Conservation (phyloP, 73 alveolate genomes). For the Symbiodinium natans region DNA sequence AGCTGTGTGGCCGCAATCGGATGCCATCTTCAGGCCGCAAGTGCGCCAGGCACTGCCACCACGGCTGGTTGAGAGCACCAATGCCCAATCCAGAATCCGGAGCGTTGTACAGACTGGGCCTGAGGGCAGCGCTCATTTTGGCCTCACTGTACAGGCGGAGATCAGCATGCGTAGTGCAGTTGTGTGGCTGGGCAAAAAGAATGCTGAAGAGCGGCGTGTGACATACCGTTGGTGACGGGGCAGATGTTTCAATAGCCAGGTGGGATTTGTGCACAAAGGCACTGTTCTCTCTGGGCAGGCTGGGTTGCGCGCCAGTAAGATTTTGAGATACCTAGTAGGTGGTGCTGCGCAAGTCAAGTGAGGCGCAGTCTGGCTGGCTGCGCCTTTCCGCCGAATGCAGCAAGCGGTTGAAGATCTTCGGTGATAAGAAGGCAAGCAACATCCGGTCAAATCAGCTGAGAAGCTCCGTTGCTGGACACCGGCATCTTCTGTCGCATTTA, state of each 20-base stretch:
- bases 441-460: background rate
- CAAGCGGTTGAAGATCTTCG: background rate
- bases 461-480: background rate
- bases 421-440: background rate
- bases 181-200: background rate
- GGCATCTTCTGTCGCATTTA: background rate
- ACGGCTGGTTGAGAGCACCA: background rate
- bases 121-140: background rate
- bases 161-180: background rate
- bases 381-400: background rate
- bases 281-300: slow-evolving; percentile 65
- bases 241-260: slow-evolving; percentile 34
- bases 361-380: background rate
- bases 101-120: no score
- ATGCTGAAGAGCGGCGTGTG: background rate
- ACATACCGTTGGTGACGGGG: no score
- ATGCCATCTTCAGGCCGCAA: background rate
- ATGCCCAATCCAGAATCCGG: no score
- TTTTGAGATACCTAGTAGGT: no score
- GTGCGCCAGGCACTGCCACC: background rate
- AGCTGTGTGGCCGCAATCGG: no score
- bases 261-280: slow-evolving; percentile 80
- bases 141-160: background rate
- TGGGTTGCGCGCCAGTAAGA: background rate
- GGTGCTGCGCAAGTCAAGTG: no score